Evolutionary conservation across 805 yeast species (phyloP).

Genomic region (Barnettozyma populi): DNA sequence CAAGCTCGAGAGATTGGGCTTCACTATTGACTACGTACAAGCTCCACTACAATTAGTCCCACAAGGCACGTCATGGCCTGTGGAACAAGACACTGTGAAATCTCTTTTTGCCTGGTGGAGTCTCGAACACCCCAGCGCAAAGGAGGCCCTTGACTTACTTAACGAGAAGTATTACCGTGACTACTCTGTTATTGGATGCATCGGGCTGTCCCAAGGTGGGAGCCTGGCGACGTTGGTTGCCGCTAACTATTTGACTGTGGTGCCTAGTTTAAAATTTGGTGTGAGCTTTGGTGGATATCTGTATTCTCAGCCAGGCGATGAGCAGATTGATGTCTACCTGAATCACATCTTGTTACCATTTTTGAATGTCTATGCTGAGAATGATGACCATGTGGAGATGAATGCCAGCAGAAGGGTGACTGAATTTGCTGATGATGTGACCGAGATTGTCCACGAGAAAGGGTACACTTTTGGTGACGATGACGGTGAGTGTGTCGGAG

Average conservation of each 20-base stretch:
- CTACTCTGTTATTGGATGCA: slow-evolving; percentile 3
- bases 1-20: slow-evolving; percentile 2
- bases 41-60: not conserved
- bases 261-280: slow-evolving; percentile 7
- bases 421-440: not conserved
- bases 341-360: slow-evolving; percentile 3
- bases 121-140: not conserved
- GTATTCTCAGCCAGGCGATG: slow-evolving; percentile 2
- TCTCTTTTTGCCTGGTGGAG: slow-evolving; percentile 8
- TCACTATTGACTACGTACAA: slow-evolving; percentile 2
- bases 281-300: slow-evolving; percentile 6
- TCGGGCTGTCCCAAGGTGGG: slow-evolving; percentile 10
- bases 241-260: slow-evolving; percentile 3
- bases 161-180: not conserved
- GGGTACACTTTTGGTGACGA: slow-evolving; percentile 15
- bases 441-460: slow-evolving; percentile 1
- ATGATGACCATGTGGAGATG: slow-evolving; percentile 11
- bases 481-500: slow-evolving; percentile 2
- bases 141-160: not conserved
- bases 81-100: not conserved
- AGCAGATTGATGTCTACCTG: not conserved
- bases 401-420: slow-evolving; percentile 5
- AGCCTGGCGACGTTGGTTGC: slow-evolving; percentile 1
- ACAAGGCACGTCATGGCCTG: not conserved
- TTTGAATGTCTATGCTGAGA: slow-evolving; percentile 9